Evolutionary conservation across 1,284 basidiomycete genomes (phyloP).

Genomic region (Marasmius sp.): DNA sequence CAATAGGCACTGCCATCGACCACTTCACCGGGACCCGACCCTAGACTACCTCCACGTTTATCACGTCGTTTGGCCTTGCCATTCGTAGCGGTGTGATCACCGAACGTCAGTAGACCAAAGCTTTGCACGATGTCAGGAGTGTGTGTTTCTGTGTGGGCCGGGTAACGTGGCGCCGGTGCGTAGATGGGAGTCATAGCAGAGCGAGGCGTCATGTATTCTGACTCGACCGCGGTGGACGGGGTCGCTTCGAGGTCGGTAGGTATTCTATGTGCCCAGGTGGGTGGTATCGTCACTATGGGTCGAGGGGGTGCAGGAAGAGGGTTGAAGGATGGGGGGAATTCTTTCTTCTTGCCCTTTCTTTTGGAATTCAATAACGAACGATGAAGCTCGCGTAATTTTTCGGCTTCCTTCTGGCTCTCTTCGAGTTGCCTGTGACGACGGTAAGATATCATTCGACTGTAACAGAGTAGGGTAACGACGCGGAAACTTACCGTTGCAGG

Average conservation of each 20-base stretch:
- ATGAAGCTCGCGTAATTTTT: background rate
- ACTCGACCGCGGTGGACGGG: background rate
- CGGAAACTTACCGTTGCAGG: constrained; percentile 6
- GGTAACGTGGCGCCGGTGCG: background rate
- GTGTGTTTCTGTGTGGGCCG: background rate
- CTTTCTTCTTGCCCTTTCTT: background rate
- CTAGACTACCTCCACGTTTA: background rate
- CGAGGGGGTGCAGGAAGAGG: background rate
- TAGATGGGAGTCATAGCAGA: background rate
- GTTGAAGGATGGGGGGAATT: background rate
- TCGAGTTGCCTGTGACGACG: background rate
- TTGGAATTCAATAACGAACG: background rate
- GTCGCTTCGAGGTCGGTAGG: background rate
- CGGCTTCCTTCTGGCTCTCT: background rate
- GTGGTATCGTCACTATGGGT: background rate
- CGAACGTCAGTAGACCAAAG: background rate
- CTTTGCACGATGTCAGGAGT: background rate
- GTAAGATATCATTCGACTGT: background rate
- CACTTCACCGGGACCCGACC: background rate
- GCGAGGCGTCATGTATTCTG: background rate
- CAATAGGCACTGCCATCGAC: background rate
- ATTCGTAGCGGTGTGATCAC: background rate
- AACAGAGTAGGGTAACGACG: background rate
- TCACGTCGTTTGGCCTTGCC: background rate
- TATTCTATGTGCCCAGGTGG: background rate